These are phyloP conservation scores for Skeletonema marinoi DNA, from an alignment of 108 stramenopile genomes.

Conservation along the genomic window DNA sequence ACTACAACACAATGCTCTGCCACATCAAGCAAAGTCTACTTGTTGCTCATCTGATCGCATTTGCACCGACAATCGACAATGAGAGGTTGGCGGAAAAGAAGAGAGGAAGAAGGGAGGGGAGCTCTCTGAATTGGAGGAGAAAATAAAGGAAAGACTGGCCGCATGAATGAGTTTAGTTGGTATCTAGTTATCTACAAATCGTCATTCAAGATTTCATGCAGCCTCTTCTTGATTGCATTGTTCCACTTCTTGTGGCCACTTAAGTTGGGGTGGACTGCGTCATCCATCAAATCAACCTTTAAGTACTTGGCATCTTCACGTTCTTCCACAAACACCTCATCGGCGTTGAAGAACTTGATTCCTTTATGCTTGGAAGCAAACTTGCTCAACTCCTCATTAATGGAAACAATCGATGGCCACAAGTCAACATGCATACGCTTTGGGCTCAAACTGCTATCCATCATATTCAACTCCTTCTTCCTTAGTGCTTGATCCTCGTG, in stretches of 20 bases:
- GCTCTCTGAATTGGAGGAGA: too few species aligned
- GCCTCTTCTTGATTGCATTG: slow-evolving; percentile 43
- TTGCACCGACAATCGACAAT: too few species aligned
- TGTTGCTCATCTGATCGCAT: not conserved
- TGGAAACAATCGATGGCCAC: slow-evolving; percentile 78
- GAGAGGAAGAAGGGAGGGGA: too few species aligned
- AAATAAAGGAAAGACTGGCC: too few species aligned
- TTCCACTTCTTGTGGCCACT: slow-evolving; percentile 54
- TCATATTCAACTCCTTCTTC: slow-evolving; percentile 33
- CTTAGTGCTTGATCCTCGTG: slow-evolving; percentile 44
- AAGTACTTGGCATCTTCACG: slow-evolving; percentile 37
- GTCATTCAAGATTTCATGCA: slow-evolving; percentile 45
- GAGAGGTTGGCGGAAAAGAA: too few species aligned
- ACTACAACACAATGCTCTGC: not conserved
- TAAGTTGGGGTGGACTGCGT: slow-evolving; percentile 49
- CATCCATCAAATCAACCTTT: slow-evolving; percentile 38
- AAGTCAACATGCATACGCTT: slow-evolving; percentile 43
- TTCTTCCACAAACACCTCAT: slow-evolving; percentile 66
- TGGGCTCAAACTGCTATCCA: slow-evolving; percentile 26
- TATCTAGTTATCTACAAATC: not conserved
- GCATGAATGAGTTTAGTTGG: too few species aligned
- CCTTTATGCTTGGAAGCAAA: slow-evolving; percentile 56
- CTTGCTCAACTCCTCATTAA: slow-evolving; percentile 66
- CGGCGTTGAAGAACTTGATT: slow-evolving; percentile 78
- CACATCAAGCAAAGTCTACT: too few species aligned